These are phyloP conservation scores for Trichophyton rubrum DNA, from an alignment of 2,329 filamentous ascomycete genomes.

Conservation along the genomic window DNA sequence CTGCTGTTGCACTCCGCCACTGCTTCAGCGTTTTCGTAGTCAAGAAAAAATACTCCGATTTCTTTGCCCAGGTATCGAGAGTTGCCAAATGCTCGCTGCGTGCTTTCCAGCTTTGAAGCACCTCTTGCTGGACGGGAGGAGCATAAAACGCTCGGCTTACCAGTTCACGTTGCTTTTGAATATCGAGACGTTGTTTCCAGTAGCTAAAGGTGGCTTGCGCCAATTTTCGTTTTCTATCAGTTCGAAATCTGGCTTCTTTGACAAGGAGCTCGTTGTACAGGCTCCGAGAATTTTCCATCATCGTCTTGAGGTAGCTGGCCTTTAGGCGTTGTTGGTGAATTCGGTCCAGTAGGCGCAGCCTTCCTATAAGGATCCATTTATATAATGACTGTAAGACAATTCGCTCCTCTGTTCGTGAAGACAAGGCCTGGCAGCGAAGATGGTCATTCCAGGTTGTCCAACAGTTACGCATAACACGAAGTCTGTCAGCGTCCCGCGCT, in stretches of 20 bases:
- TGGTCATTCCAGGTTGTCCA: constrained; percentile 52
- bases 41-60: constrained; percentile 46
- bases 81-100: constrained; percentile 32
- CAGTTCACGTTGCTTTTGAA: constrained; percentile 31
- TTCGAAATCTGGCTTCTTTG: constrained; percentile 26
- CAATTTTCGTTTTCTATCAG: constrained; percentile 23
- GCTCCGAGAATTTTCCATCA: constrained; percentile 28
- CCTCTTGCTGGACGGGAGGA: constrained; percentile 30
- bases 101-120: constrained; percentile 28
- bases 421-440: constrained; percentile 42
- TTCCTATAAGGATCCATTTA: constrained; percentile 47
- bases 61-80: constrained; percentile 41
- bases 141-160: constrained; percentile 33
- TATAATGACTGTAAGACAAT: constrained; percentile 45
- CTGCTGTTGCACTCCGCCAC: constrained; percentile 40
- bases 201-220: constrained; percentile 24
- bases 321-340: constrained; percentile 31
- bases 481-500: constrained; percentile 40
- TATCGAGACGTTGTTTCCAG: constrained; percentile 28
- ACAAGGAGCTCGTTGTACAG: constrained; percentile 28
- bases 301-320: constrained; percentile 26
- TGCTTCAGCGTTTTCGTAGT: constrained; percentile 37
- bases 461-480: constrained; percentile 43
- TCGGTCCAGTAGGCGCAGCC: constrained; percentile 29
- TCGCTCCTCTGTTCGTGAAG: constrained; percentile 43